A percentile compares a stretch with the other conserved stretches of the same genome.
Conservation (phyloP, 2,329 filamentous ascomycete genomes). For the Leptodontidium sp. region DNA sequence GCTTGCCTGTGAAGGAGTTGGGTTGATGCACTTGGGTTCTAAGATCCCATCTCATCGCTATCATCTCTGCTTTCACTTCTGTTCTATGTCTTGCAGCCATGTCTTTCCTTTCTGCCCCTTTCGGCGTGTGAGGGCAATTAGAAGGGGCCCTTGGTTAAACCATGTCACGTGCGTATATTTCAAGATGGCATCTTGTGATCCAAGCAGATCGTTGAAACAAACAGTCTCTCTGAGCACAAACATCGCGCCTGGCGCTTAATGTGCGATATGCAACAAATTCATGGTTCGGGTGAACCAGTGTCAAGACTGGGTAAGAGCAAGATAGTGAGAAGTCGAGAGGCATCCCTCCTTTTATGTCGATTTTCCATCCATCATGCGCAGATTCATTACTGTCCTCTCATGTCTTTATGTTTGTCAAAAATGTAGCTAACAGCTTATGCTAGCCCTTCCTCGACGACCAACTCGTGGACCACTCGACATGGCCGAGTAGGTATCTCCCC, state of each 20-base stretch:
- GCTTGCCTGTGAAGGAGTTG: background rate
- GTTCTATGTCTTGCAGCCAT: too few species aligned
- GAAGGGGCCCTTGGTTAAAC: too few species aligned
- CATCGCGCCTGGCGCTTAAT: constrained; percentile 24
- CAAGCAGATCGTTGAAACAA: constrained; percentile 16
- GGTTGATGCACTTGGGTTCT: background rate
- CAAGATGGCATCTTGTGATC: background rate
- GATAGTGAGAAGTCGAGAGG: background rate
- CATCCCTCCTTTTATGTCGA: background rate
- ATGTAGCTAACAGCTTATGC: constrained; percentile 16
- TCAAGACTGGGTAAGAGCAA: background rate
- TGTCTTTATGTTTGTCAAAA: background rate
- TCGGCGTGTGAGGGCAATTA: too few species aligned
- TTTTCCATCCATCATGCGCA: background rate
- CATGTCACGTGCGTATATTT: background rate
- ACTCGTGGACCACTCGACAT: constrained; percentile 82
- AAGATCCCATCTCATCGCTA: background rate
- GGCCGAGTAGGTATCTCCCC: constrained; percentile 68
- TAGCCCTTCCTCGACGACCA: constrained; percentile 63
- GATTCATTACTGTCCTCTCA: background rate
- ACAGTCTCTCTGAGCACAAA: background rate
- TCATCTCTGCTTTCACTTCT: background rate
- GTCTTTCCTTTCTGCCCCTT: too few species aligned
- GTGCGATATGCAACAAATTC: constrained; percentile 34
- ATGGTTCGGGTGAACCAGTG: background rate